phyloP scores from a whole-genome alignment of 164 flowering plant species.

The Chloranthus sessilifolius region DNA sequence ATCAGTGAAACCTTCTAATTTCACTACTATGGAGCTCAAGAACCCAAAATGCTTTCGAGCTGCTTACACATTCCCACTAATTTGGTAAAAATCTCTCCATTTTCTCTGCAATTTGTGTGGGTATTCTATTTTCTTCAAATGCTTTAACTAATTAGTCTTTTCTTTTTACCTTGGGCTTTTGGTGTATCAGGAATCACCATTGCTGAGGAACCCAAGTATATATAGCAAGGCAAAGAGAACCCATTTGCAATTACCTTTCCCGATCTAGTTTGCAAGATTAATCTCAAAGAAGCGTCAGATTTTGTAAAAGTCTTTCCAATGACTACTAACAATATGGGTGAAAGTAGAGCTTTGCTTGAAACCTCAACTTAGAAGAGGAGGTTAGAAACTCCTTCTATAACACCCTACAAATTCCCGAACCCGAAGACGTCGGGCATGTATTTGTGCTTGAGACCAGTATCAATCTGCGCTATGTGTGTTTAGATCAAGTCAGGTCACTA shows the following conservation, averaged over 20 bases:
- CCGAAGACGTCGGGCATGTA: too few species aligned
- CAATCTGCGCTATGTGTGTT: too few species aligned
- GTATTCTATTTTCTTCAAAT: background rate
- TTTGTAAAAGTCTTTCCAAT: constrained; percentile 72
- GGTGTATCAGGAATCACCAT: constrained; percentile 32
- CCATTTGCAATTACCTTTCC: constrained; percentile 50
- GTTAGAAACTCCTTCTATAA: too few species aligned
- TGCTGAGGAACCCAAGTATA: constrained; percentile 30
- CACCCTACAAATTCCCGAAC: too few species aligned
- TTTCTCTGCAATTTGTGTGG: too few species aligned
- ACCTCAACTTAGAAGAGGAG: constrained; percentile 41
- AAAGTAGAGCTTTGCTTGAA: constrained; percentile 27
- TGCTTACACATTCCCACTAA: constrained; percentile 28
- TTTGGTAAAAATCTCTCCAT: constrained; percentile 21
- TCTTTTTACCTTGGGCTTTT: background rate
- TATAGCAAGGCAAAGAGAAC: constrained; percentile 34
- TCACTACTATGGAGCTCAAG: constrained; percentile 44
- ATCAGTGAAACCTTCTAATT: too few species aligned
- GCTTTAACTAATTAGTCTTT: background rate
- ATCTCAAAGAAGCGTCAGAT: constrained; percentile 79
- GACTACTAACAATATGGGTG: constrained; percentile 15
- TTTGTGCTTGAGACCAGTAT: too few species aligned
- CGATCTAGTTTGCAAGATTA: constrained; percentile 83
- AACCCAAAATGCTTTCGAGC: constrained; percentile 36
- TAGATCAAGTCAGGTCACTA: too few species aligned